phyloP scores from a whole-genome alignment of 257 asterid genomes.

The Galeopsis tetrahit region DNA sequence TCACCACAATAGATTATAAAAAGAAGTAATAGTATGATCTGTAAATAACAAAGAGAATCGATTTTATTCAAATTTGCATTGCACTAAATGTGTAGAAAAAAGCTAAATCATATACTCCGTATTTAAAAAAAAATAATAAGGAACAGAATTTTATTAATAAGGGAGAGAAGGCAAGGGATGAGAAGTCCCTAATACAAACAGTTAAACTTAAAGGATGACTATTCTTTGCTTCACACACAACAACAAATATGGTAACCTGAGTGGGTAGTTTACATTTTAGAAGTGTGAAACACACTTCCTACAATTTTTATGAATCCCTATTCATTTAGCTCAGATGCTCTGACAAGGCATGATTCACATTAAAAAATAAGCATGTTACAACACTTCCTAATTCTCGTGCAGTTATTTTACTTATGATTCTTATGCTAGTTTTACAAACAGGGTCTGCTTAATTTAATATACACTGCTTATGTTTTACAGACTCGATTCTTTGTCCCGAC shows the following conservation, averaged over 20 bases:
- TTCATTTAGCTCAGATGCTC: conserved; percentile 9
- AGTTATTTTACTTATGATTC: conserved; percentile 1
- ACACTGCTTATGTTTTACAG: conserved; percentile 48
- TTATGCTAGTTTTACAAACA: neutral
- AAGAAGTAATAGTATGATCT: neutral
- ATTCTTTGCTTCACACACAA: conserved; percentile 9
- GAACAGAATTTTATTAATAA: no score
- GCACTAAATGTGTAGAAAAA: conserved; percentile 21
- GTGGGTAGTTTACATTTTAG: conserved; percentile 4
- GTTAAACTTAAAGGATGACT: no score
- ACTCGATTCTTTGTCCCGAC: conserved; percentile 81
- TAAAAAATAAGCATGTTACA: neutral
- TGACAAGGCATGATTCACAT: conserved; percentile 12
- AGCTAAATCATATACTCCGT: neutral
- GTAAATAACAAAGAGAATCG: conserved; percentile 4
- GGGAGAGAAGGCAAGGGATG: no score
- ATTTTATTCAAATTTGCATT: neutral
- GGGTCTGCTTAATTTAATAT: conserved; percentile 19
- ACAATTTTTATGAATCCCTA: neutral
- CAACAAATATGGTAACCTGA: conserved; percentile 13
- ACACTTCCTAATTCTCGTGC: conserved; percentile 7
- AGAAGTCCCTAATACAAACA: no score
- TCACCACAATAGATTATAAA: neutral
- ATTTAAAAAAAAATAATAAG: no score
- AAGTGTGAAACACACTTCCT: conserved; percentile 14